These are phyloP conservation scores for Pleurotus citrinopileatus DNA, from an alignment of 768 basidiomycete species.

Conservation along the genomic window DNA sequence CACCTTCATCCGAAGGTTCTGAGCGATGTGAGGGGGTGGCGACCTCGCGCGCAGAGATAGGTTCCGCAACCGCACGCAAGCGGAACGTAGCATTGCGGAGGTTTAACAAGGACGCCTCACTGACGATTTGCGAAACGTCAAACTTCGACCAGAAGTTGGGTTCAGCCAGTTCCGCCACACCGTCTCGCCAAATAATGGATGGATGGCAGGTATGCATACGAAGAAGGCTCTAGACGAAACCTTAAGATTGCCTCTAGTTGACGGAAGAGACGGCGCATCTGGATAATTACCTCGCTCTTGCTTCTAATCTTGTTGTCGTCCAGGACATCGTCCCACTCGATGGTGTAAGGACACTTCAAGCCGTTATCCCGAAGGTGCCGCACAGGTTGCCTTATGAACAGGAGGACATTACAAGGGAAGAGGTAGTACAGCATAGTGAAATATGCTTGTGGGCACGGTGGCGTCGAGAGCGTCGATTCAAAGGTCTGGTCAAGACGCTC, in stretches of 20 bases:
- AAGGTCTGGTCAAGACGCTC: slow-evolving; percentile 62
- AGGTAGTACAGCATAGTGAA: slow-evolving; percentile 86
- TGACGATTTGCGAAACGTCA: slow-evolving; percentile 57
- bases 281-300: slow-evolving; percentile 62
- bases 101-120: slow-evolving; percentile 69
- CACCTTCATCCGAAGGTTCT: not conserved
- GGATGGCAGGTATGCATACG: slow-evolving; percentile 75
- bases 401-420: slow-evolving; percentile 85
- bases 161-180: slow-evolving; percentile 58
- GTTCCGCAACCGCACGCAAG: slow-evolving; percentile 23
- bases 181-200: slow-evolving; percentile 64
- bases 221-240: slow-evolving; percentile 51
- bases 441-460: slow-evolving; percentile 61
- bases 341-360: slow-evolving; percentile 58
- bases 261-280: not conserved
- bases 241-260: not conserved
- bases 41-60: not conserved
- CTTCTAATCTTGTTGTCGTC: slow-evolving; percentile 69
- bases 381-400: slow-evolving; percentile 70
- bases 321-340: slow-evolving; percentile 68
- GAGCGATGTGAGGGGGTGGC: not conserved
- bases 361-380: slow-evolving; percentile 54
- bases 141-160: slow-evolving; percentile 68
- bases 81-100: slow-evolving; percentile 55
- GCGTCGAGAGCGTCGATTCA: slow-evolving; percentile 44